A percentile compares a stretch with the other conserved stretches of the same genome.
These are phyloP conservation scores for Flaveria bidentis DNA, from an alignment of 129 eudicot genomes.

Conservation along the genomic window DNA sequence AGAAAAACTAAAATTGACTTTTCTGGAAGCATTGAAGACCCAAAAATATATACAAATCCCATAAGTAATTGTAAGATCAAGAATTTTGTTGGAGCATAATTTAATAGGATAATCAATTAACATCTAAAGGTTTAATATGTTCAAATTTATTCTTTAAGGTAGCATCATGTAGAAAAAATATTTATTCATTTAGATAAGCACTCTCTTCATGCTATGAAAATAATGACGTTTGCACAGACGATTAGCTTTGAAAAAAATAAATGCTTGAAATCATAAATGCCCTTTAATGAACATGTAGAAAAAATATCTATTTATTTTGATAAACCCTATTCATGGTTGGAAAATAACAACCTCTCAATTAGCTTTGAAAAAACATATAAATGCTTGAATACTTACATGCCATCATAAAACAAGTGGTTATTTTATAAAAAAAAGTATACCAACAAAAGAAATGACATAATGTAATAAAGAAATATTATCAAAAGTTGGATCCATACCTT, in stretches of 20 bases:
- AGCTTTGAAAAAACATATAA: neutral
- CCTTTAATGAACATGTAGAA: too few species aligned
- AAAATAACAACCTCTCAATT: neutral
- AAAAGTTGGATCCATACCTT: conserved; percentile 48
- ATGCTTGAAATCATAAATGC: too few species aligned
- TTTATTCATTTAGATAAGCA: too few species aligned
- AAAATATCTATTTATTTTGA: too few species aligned
- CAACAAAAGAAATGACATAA: neutral
- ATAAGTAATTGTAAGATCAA: conserved; percentile 11
- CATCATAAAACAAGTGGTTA: neutral
- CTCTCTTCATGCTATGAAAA: too few species aligned
- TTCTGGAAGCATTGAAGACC: conserved; percentile 60
- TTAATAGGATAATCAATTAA: neutral
- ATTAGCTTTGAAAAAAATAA: too few species aligned
- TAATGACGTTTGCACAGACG: too few species aligned
- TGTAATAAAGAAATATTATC: neutral
- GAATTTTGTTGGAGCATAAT: neutral
- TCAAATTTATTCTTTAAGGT: neutral
- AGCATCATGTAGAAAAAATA: neutral
- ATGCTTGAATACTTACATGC: neutral
- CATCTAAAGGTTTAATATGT: neutral
- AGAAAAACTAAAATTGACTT: conserved; percentile 44
- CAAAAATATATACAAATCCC: conserved; percentile 51
- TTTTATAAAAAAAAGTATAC: too few species aligned
- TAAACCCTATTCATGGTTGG: too few species aligned